Evolutionary conservation across 2,329 filamentous ascomycete genomes (phyloP), one percentile per base, ranked within the genome.

Genomic region (Cytospora piceae): DNA sequence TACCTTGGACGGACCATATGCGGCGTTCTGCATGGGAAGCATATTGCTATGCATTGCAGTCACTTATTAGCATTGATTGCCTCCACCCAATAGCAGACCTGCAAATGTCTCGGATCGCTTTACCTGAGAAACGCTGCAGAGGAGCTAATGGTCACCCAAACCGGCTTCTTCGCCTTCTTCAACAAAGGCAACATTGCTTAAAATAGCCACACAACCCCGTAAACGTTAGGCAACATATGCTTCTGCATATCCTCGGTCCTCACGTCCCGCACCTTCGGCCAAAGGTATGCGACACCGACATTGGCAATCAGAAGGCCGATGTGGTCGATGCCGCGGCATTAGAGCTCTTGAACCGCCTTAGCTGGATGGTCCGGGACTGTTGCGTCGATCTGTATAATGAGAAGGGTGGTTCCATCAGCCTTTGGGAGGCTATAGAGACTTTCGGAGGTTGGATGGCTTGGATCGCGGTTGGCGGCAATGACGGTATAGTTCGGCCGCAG

Each of bases 241-340:
- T 73, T 70, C 2, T 73, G 70, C 37, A 83, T 63, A 29, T 80
- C 76, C 7, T 73, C 72, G 9, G 77, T 71, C 20, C 78, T 73
- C 24, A 74, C 74, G 12, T 75, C 73, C 3, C 70, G 64, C 1
- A 79, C 74, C 0, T 70, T 67, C 0, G 75, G 76, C 51, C 70
- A 79, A n/a, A 70, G 62, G 5, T 74, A 72, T 8, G 71, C 70
- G 12, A 82, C 78, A 14, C 78, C 83, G 0, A 83, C 83, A 70
- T 86, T 86, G 54, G 83, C 81, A 58, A 87, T 79, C 2, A 86
- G 76, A 8, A 83, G 71, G 67, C 86, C 83, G 3, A 86, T 71
- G 29, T 77, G 72, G 5, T 72, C 70, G 69, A 86, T 79, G 8
- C 74, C 74, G 15, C 76, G 67, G 4, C 61, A 39, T 3, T 62